Base-by-base conservation (phyloP, 148 eudicot genomes). In the Rhododendron griersonianum region DNA sequence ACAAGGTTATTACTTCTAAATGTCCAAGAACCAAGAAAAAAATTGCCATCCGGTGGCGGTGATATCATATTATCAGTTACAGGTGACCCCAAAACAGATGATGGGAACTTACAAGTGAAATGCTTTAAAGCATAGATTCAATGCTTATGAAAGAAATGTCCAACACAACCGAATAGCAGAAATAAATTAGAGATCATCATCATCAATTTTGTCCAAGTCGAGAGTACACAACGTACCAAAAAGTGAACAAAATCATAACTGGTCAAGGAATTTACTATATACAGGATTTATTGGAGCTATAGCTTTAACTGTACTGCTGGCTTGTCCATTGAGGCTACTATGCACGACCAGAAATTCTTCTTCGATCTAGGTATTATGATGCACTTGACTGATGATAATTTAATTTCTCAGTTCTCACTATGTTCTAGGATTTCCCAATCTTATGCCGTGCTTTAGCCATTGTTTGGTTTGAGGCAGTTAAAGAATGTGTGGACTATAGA, bases 401-500 rank as follows among this genome's bases (percentile, higher is more conserved):
- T 30, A 71, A 28, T 48, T 4, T 15, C 19, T 55, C 59, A 55
- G 59, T 47, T 48, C 19, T 50, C 16, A 23, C 10, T 48, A 9
- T 65, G 18, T 55, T 55, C 5, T 2, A 53, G 59, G 59, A 53
- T 67, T 65, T 83, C 73, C 11, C 85, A 61, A 30, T 83, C 73
- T 41, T 84, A 5, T 84, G 47, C 37, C 13, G 5, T 59, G 82
- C 37, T 45, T 77, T 85, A 25, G 53, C 77, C 35, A 75, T 71
- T 47, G 35, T 53, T 81, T 39, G 23, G 50, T 84, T 89, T 90
- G 91, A 91, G 94, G 93, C 89, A 91, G 81, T 87, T 74, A 77
- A 90, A 88, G 91, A 92, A 91, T 82, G 91, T 91, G 93, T 91
- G 86, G 92, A 93, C 85, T 91, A 93, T 86, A 88, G 90, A 92